phyloP scores from a whole-genome alignment of 495 filamentous ascomycete genomes.

The Podospora comata region DNA sequence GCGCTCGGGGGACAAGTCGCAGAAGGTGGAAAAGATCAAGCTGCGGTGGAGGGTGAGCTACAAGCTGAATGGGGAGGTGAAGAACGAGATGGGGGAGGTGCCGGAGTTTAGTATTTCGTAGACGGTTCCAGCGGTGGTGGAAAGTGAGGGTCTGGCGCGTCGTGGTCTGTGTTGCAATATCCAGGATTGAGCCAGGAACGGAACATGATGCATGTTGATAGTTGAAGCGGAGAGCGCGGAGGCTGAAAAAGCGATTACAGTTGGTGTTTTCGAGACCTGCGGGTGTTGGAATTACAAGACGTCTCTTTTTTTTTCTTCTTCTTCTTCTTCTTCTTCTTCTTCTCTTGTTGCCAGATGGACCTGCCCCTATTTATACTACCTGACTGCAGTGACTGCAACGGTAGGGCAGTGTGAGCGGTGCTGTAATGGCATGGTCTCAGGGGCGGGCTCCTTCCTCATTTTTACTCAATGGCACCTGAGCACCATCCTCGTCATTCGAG shows the following conservation, averaged over 20 bases:
- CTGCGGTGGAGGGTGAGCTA: constrained; percentile 87
- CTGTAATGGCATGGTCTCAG: no score
- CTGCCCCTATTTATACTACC: no score
- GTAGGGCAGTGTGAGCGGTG: no score
- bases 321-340: no score
- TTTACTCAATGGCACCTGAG: no score
- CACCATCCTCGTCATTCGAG: no score
- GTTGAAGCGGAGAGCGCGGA: background rate
- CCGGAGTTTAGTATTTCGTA: constrained; percentile 71
- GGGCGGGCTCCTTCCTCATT: no score
- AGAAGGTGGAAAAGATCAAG: constrained; percentile 73
- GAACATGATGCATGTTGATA: background rate
- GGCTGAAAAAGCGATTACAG: background rate
- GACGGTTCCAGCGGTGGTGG: background rate
- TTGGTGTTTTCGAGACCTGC: background rate
- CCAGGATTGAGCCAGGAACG: background rate
- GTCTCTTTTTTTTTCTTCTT: no score
- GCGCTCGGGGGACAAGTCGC: constrained; percentile 58
- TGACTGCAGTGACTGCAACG: no score
- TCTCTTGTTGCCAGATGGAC: no score
- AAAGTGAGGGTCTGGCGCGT: background rate
- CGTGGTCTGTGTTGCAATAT: background rate
- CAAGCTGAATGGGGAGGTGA: constrained; percentile 56
- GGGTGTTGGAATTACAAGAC: background rate
- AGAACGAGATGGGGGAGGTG: constrained; percentile 84